These are phyloP conservation scores for Clohesyomyces aquaticus DNA, from an alignment of 495 filamentous ascomycete species.

Conservation along the genomic window DNA sequence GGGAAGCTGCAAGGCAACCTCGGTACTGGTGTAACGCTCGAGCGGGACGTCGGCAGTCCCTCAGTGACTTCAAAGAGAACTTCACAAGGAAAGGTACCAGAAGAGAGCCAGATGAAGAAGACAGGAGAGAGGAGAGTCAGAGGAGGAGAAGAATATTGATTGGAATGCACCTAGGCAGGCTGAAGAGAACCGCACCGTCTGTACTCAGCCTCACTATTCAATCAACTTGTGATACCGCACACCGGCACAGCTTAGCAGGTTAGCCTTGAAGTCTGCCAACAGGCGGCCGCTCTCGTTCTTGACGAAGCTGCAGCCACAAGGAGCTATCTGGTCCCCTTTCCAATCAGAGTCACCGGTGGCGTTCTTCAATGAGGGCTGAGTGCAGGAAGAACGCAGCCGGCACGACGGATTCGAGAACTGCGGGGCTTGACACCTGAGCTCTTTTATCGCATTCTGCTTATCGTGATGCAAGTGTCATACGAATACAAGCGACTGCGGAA, in stretches of 20 bases:
- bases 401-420: conserved; percentile 3
- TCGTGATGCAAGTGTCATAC: background rate
- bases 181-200: background rate
- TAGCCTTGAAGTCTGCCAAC: conserved; percentile 11
- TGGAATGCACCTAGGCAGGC: background rate
- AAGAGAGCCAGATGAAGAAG: background rate
- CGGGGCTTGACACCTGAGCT: conserved; percentile 1
- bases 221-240: background rate
- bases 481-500: background rate
- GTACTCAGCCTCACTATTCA: conserved; percentile 13
- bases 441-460: background rate
- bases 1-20: background rate
- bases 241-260: conserved; percentile 2
- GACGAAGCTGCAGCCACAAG: background rate
- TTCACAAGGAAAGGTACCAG: background rate
- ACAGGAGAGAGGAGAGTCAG: conserved; percentile 5
- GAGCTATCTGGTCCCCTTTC: background rate
- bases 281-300: background rate
- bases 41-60: background rate
- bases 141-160: conserved; percentile 8
- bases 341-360: conserved; percentile 2
- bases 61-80: background rate
- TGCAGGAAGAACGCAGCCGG: background rate
- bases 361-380: conserved; percentile 3
- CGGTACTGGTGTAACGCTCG: background rate